Conservation (phyloP, 768 basidiomycete species). For the Pleurotus djamor region DNA sequence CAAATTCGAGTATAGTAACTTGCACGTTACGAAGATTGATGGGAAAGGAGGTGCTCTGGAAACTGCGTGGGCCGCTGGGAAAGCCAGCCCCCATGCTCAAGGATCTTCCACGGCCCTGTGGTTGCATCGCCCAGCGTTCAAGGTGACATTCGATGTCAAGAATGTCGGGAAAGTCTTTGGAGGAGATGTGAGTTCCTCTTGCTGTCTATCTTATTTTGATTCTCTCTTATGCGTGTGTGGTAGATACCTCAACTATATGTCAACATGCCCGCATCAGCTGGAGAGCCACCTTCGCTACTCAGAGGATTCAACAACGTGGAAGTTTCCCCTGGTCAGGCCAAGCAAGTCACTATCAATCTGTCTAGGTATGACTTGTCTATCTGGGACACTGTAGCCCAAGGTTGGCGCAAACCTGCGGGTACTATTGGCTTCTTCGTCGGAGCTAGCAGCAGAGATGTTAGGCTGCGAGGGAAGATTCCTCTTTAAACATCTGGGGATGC, state of each 20-base stretch:
- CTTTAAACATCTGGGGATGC: neutral
- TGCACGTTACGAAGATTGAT: conserved; percentile 44
- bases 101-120: conserved; percentile 66
- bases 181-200: conserved; percentile 48
- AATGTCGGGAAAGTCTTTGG: conserved; percentile 66
- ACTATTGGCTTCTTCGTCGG: conserved; percentile 63
- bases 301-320: conserved; percentile 67
- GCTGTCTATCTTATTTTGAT: neutral
- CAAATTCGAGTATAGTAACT: conserved; percentile 65
- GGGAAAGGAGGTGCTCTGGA: conserved; percentile 33
- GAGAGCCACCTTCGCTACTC: conserved; percentile 70
- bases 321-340: conserved; percentile 43
- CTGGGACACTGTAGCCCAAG: conserved; percentile 74
- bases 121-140: conserved; percentile 65
- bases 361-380: conserved; percentile 71
- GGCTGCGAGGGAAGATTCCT: conserved; percentile 43
- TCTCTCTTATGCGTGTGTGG: neutral
- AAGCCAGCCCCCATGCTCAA: conserved; percentile 48
- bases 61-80: conserved; percentile 56
- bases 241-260: conserved; percentile 78
- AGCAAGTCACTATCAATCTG: conserved; percentile 50
- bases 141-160: conserved; percentile 59
- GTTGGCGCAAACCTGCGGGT: conserved; percentile 72
- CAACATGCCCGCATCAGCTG: conserved; percentile 58
- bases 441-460: conserved; percentile 63